These are phyloP conservation scores for Brasilioporus rufonigricans DNA, from an alignment of 768 basidiomycete species.

Conservation along the genomic window DNA sequence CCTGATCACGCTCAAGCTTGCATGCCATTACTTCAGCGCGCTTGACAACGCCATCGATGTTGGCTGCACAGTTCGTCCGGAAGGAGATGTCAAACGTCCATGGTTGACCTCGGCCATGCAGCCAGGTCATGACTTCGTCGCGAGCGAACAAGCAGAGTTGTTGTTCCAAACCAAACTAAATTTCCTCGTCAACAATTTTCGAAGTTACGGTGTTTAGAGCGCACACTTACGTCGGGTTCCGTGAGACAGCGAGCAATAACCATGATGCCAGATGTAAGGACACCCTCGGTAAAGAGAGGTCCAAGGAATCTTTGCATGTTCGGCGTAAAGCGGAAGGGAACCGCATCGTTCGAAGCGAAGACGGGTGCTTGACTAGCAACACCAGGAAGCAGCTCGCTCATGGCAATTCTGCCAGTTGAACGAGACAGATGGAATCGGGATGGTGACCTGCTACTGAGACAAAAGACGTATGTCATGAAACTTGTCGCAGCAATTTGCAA, in stretches of 20 bases:
- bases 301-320: slow-evolving; percentile 95
- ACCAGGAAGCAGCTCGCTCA: slow-evolving; percentile 90
- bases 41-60: slow-evolving; percentile 71
- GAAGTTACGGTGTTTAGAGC: not conserved
- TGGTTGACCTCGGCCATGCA: slow-evolving; percentile 55
- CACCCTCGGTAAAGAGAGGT: slow-evolving; percentile 84
- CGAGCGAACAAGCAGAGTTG: slow-evolving; percentile 88
- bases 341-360: slow-evolving; percentile 78
- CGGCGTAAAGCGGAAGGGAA: slow-evolving; percentile 96
- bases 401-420: slow-evolving; percentile 85
- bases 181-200: not conserved
- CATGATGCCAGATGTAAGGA: slow-evolving; percentile 83
- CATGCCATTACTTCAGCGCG: slow-evolving; percentile 83
- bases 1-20: slow-evolving; percentile 83
- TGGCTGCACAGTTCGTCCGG: slow-evolving; percentile 55
- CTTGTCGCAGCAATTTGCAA: slow-evolving; percentile 82
- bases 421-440: slow-evolving; percentile 85
- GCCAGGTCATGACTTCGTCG: slow-evolving; percentile 87
- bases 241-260: slow-evolving; percentile 89
- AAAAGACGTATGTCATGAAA: slow-evolving; percentile 90
- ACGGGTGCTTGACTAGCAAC: slow-evolving; percentile 48
- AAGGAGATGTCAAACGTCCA: slow-evolving; percentile 58
- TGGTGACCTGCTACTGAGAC: slow-evolving; percentile 79
- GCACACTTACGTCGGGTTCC: slow-evolving; percentile 74
- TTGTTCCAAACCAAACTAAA: slow-evolving; percentile 87